Conservation (phyloP, 2,329 filamentous ascomycete species). For the Hypoxylon sp. region DNA sequence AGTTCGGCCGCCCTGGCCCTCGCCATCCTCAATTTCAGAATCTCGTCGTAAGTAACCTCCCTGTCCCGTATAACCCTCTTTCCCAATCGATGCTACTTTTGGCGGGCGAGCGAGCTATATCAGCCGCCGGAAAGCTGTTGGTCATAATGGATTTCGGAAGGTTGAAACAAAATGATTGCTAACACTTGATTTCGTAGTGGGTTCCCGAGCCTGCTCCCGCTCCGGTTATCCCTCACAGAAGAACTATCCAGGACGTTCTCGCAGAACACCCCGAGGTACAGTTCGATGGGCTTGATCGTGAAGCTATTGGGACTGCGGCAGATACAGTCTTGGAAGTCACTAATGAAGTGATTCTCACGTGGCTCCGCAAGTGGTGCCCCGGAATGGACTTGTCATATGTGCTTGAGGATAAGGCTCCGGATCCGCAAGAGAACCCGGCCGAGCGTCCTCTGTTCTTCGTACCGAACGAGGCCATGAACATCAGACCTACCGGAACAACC, state of each 20-base stretch:
- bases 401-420: constrained; percentile 20
- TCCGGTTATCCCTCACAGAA: background rate
- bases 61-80: background rate
- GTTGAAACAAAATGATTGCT: constrained; percentile 1
- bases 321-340: constrained; percentile 33
- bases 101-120: background rate
- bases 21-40: constrained; percentile 21
- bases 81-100: background rate
- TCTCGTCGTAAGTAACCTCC: constrained; percentile 19
- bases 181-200: constrained; percentile 7
- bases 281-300: constrained; percentile 33
- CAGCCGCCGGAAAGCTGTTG: background rate
- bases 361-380: constrained; percentile 46
- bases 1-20: constrained; percentile 25
- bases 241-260: constrained; percentile 45
- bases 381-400: constrained; percentile 29
- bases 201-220: background rate
- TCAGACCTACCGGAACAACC: background rate
- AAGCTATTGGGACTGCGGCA: constrained; percentile 26
- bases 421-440: constrained; percentile 3
- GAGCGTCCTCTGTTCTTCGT: constrained; percentile 14
- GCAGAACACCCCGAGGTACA: constrained; percentile 41
- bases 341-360: constrained; percentile 41
- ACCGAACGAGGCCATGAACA: constrained; percentile 36
- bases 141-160: too few relatives aligned